A percentile compares a stretch with the other conserved stretches of the same genome.
Evolutionary conservation across 352 stramenopile species (phyloP).

Genomic region (Pythium diclinum): DNA sequence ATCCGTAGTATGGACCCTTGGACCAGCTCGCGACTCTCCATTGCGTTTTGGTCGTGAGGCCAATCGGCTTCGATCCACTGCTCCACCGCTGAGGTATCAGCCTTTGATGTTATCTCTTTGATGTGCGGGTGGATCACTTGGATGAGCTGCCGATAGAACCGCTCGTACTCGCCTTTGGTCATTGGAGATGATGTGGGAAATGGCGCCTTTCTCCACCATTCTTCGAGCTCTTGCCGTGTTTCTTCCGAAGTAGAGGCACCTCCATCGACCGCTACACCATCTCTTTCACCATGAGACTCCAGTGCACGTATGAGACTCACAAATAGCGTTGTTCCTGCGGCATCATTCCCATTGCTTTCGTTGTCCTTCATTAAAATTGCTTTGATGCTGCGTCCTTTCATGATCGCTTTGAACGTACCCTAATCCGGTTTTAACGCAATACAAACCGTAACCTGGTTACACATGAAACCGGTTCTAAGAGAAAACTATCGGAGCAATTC

Average conservation of each 20-base stretch:
- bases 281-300: not conserved
- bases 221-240: slow-evolving; percentile 2
- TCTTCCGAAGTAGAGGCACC: not conserved
- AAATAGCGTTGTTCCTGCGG: slow-evolving; percentile 8
- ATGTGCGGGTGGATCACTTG: not conserved
- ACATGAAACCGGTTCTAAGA: slow-evolving; percentile 9
- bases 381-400: slow-evolving; percentile 6
- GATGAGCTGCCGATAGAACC: slow-evolving; percentile 12
- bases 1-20: not conserved
- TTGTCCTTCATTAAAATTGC: not conserved
- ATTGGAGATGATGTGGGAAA: not conserved
- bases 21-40: slow-evolving; percentile 1
- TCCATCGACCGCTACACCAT: too few relatives aligned
- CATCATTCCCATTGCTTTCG: slow-evolving; percentile 4
- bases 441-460: slow-evolving; percentile 1
- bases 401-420: not conserved
- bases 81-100: not conserved
- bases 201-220: slow-evolving; percentile 9
- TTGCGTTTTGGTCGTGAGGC: not conserved
- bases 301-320: not conserved
- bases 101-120: not conserved
- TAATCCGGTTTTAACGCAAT: not conserved
- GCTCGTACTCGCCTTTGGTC: not conserved
- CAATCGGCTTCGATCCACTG: slow-evolving; percentile 16
- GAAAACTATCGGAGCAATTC: not conserved